Evolutionary conservation across 441 rosid genomes (phyloP), one percentile per base, ranked within the genome.

Genomic region (Populus hybrid): DNA sequence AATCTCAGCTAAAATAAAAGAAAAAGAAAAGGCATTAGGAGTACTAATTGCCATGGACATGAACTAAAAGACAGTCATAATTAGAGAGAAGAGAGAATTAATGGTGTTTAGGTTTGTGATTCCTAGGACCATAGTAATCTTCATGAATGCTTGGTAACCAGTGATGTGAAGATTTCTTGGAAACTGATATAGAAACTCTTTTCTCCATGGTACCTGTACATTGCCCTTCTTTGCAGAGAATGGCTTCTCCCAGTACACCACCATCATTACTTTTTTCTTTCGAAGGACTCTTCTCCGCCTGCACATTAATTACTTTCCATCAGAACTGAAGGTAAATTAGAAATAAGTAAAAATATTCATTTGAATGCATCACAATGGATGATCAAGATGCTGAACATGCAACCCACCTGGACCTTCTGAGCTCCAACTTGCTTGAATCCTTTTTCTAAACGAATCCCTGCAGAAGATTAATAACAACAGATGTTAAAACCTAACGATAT

Each of bases 61-160:
- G 50, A 10, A 10, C 10, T 38, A 8, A 38, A 38, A 9, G 42
- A 3, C 42, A 38, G 42, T 9, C 42, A 38, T 38, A 38, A 38
- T 38, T 38, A 38, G 50, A 40, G 50, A 40, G 50, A 40, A 42
- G 0, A 67, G 8, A 16, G 36, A 30, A 64, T 76, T 83, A 87
- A 79, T 92, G 93, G 85, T 92, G 97, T 46, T 79, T 88, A 73
- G 92, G 88, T 81, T 75, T 85, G 83, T 89, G 92, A 23, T 76
- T 77, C 71, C 88, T 87, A 78, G 94, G 91, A 70, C 91, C 91
- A 77, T 75, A 78, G 67, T 90, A 88, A 82, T 91, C 91, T 86
- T 90, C 91, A 24, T 92, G 90, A 72, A 90, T 79, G 83, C 80
- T 84, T 63, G 91, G 97, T 74, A 87, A 73, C 73, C 76, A 74